Percentiles rank a stretch among this genome's conserved stretches.
Evolutionary conservation across 345 rosid genomes (phyloP).

Genomic region (Ceriops tagal): DNA sequence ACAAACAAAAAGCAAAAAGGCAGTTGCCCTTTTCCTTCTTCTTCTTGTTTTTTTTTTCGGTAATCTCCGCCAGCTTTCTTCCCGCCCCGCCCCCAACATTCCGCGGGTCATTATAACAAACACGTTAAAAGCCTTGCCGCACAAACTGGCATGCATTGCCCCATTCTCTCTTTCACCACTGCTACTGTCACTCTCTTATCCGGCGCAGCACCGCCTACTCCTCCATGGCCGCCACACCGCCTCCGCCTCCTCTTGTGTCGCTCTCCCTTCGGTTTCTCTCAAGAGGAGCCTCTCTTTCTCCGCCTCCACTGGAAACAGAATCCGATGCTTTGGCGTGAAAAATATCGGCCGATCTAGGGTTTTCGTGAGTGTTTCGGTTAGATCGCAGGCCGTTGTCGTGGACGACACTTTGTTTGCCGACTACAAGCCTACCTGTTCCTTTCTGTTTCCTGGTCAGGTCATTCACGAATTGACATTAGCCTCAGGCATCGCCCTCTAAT

Average conservation of each 20-base stretch:
- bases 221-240: background rate
- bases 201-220: slow-evolving; percentile 24
- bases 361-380: slow-evolving; percentile 58
- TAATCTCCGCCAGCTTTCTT: too few relatives aligned
- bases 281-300: slow-evolving; percentile 27
- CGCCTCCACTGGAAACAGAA: slow-evolving; percentile 17
- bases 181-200: slow-evolving; percentile 21
- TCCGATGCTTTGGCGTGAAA: slow-evolving; percentile 30
- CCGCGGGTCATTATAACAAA: too few relatives aligned
- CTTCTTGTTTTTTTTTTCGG: too few relatives aligned
- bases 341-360: slow-evolving; percentile 51
- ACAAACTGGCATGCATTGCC: slow-evolving; percentile 2
- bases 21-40: too few relatives aligned
- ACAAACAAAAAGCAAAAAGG: too few relatives aligned
- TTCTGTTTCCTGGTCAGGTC: slow-evolving; percentile 68
- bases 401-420: too few relatives aligned
- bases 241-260: slow-evolving; percentile 34
- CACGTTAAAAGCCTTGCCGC: background rate
- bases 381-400: slow-evolving; percentile 5
- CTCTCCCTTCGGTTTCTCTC: slow-evolving; percentile 20
- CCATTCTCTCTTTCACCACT: slow-evolving; percentile 24
- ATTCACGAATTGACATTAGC: background rate
- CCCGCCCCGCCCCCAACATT: too few relatives aligned
- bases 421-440: too few relatives aligned
- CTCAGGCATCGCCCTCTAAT: too few relatives aligned